phyloP scores from a whole-genome alignment of 805 yeast species.

The Sugiyamaella lignohabitans region DNA sequence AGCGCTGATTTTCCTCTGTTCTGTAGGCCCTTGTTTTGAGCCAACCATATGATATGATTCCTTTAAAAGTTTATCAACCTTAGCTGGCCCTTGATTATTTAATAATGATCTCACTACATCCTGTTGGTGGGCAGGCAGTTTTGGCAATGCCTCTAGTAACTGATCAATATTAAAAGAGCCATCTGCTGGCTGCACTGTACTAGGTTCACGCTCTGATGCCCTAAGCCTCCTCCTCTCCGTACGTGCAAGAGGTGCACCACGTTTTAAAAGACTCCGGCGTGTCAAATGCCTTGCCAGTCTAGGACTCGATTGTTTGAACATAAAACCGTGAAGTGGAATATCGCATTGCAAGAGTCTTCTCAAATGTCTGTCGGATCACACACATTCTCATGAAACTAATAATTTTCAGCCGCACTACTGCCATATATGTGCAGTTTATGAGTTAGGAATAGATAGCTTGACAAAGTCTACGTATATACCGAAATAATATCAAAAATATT shows the following conservation, averaged over 20 bases:
- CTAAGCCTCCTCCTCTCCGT: background rate
- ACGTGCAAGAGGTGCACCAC: too few species aligned
- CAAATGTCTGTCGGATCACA: too few species aligned
- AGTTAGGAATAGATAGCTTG: too few species aligned
- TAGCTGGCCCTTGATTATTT: background rate
- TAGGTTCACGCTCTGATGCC: background rate
- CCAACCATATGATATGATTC: background rate
- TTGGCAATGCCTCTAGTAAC: background rate
- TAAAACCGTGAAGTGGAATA: too few species aligned
- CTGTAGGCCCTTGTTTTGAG: background rate
- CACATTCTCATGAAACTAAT: too few species aligned
- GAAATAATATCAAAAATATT: too few species aligned
- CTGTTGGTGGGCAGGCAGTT: conserved; percentile 1
- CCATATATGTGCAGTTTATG: too few species aligned
- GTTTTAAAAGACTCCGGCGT: too few species aligned
- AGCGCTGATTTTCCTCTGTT: background rate
- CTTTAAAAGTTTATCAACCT: conserved; percentile 2
- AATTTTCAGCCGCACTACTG: too few species aligned
- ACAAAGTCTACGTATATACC: too few species aligned
- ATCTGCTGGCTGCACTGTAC: background rate
- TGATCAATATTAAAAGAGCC: background rate
- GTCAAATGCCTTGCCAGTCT: background rate
- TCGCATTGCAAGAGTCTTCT: too few species aligned
- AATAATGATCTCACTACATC: conserved; percentile 4
- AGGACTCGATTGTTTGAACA: background rate